A percentile compares a stretch with the other conserved stretches of the same genome.
These are phyloP conservation scores for Prunus mongolica DNA, from an alignment of 306 rosid genomes.

Conservation along the genomic window DNA sequence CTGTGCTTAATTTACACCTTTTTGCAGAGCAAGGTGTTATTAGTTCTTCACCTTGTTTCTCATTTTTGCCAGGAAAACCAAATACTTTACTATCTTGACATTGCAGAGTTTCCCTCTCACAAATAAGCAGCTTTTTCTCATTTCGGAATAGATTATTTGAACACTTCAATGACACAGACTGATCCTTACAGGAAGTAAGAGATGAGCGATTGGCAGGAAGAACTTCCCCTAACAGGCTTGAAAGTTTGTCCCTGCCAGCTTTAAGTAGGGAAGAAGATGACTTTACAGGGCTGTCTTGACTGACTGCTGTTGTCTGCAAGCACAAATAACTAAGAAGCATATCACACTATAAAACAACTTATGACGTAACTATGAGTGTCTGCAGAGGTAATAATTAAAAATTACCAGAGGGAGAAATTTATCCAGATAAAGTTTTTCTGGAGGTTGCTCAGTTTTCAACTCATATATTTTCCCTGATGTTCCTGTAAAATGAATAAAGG, in stretches of 20 bases:
- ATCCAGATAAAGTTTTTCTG: constrained; percentile 32
- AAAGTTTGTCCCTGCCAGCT: constrained; percentile 30
- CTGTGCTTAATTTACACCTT: constrained; percentile 62
- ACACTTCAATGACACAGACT: constrained; percentile 30
- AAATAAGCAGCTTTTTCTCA: constrained; percentile 30
- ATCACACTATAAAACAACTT: constrained; percentile 15
- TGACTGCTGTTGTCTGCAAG: constrained; percentile 45
- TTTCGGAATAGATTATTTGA: constrained; percentile 27
- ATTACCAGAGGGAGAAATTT: constrained; percentile 43
- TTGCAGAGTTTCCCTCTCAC: constrained; percentile 32
- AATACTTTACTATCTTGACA: constrained; percentile 30
- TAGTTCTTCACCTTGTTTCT: constrained; percentile 30
- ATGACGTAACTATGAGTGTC: not conserved
- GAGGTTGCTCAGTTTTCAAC: constrained; percentile 30
- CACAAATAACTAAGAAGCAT: constrained; percentile 26
- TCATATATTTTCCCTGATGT: constrained; percentile 23
- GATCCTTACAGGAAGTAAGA: constrained; percentile 46
- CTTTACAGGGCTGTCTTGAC: constrained; percentile 34
- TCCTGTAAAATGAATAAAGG: constrained; percentile 31
- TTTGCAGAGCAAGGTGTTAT: constrained; percentile 49
- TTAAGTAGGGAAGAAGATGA: constrained; percentile 31
- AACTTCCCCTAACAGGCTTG: constrained; percentile 40
- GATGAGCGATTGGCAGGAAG: constrained; percentile 86
- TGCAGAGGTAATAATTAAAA: constrained; percentile 19
- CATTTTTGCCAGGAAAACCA: constrained; percentile 45